Percentiles rank a stretch among this genome's conserved stretches.
These are phyloP conservation scores for Trematosphaeria pertusa DNA, from an alignment of 2,329 filamentous ascomycete genomes.

Conservation along the genomic window DNA sequence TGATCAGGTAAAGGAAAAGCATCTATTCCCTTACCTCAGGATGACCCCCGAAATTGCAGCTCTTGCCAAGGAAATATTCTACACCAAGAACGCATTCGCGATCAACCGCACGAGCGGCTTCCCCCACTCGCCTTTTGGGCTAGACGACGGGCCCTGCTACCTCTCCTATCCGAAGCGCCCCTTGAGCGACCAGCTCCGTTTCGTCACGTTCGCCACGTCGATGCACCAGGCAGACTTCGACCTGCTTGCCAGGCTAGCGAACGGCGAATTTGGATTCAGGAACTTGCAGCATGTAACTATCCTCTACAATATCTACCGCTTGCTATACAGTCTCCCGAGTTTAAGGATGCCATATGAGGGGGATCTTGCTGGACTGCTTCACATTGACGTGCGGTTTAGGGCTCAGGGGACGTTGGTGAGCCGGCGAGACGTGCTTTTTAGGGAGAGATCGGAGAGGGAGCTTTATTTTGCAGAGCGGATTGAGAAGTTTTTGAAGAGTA, in stretches of 20 bases:
- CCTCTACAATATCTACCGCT: background rate
- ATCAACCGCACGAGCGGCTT: background rate
- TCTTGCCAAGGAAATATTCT: background rate
- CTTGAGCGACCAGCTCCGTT: background rate
- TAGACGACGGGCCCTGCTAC: background rate
- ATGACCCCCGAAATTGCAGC: constrained; percentile 1
- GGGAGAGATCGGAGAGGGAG: background rate
- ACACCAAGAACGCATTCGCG: background rate
- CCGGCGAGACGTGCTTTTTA: background rate
- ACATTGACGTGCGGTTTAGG: background rate
- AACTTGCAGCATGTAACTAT: background rate
- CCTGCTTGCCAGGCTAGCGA: background rate
- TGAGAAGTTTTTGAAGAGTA: background rate
- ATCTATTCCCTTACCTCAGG: background rate
- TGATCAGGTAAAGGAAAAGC: too few relatives aligned
- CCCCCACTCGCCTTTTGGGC: background rate
- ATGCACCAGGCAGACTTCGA: background rate
- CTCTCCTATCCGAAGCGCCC: background rate
- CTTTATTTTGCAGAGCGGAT: background rate
- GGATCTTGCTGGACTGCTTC: background rate
- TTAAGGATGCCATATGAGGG: background rate
- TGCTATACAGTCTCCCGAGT: background rate
- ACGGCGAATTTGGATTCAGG: background rate
- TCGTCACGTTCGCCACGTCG: background rate
- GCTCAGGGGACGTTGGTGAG: background rate